Conservation (phyloP, 1,139 yeast species). For the Sugiyamaella neomexicana region DNA sequence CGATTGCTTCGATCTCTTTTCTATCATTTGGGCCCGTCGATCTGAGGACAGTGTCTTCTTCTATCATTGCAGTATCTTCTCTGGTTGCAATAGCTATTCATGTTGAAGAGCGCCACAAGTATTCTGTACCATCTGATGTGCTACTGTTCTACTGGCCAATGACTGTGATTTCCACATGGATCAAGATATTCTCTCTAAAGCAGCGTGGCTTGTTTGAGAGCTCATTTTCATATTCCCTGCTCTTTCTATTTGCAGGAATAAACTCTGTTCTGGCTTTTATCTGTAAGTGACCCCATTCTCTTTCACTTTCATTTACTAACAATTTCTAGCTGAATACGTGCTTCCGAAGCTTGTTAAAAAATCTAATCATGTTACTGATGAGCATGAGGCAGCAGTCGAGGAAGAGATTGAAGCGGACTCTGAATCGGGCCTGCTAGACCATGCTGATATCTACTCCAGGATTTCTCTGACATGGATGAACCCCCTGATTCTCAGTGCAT, state of each 20-base stretch:
- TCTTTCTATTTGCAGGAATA: conserved; percentile 11
- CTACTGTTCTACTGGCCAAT: conserved; percentile 74
- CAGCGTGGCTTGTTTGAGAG: conserved; percentile 14
- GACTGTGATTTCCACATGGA: conserved; percentile 46
- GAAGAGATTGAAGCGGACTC: conserved; percentile 16
- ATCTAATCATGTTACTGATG: conserved; percentile 7
- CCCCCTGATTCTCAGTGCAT: conserved; percentile 76
- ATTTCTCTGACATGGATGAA: conserved; percentile 88
- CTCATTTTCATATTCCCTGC: conserved; percentile 3
- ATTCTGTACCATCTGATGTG: conserved; percentile 62
- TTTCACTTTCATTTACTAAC: conserved; percentile 1
- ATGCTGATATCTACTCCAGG: conserved; percentile 73
- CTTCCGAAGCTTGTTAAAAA: conserved; percentile 21
- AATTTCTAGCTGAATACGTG: conserved; percentile 23
- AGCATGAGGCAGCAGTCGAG: background rate
- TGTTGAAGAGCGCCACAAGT: conserved; percentile 66
- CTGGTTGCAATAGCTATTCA: conserved; percentile 51
- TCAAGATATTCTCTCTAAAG: conserved; percentile 46
- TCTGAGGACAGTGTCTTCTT: conserved; percentile 38
- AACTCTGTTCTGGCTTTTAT: conserved; percentile 15
- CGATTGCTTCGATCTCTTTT: conserved; percentile 23
- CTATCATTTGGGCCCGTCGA: conserved; percentile 37
- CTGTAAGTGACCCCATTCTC: conserved; percentile 10
- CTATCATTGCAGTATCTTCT: conserved; percentile 4
- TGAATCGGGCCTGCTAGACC: conserved; percentile 46